Evolutionary conservation across 129 eudicot species (phyloP).

Genomic region (Centrapalus pauciflorus): DNA sequence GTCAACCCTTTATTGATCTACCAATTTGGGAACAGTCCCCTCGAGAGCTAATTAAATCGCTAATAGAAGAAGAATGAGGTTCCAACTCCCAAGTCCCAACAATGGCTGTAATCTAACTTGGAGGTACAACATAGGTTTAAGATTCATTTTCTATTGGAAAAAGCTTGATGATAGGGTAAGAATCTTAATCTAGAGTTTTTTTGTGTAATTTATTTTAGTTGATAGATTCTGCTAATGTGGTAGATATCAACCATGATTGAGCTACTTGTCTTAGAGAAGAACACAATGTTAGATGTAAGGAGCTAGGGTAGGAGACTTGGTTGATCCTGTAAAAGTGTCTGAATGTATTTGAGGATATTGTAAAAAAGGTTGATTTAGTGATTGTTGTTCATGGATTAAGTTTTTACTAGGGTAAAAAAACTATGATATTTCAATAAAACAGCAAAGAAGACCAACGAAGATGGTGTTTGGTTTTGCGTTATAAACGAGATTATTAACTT

Average conservation of each 20-base stretch:
- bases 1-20: slow-evolving; percentile 38
- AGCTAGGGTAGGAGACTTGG: slow-evolving; percentile 18
- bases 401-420: background rate
- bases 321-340: slow-evolving; percentile 25
- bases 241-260: slow-evolving; percentile 18
- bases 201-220: slow-evolving; percentile 20
- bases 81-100: background rate
- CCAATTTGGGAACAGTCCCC: slow-evolving; percentile 73
- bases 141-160: slow-evolving; percentile 2
- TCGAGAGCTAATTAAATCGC: slow-evolving; percentile 44
- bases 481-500: too few relatives aligned
- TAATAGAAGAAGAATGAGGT: slow-evolving; percentile 47
- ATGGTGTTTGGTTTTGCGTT: too few relatives aligned
- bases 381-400: slow-evolving; percentile 4
- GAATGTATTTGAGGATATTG: slow-evolving; percentile 26
- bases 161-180: slow-evolving; percentile 8
- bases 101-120: slow-evolving; percentile 3
- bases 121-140: slow-evolving; percentile 17
- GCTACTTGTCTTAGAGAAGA: slow-evolving; percentile 5
- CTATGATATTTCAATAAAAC: background rate
- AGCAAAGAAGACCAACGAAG: background rate
- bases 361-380: slow-evolving; percentile 14
- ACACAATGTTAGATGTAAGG: slow-evolving; percentile 24
- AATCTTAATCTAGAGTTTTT: slow-evolving; percentile 15
- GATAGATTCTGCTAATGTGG: slow-evolving; percentile 16